phyloP scores from a whole-genome alignment of 164 flowering plant species.

The Malania oleifera region DNA sequence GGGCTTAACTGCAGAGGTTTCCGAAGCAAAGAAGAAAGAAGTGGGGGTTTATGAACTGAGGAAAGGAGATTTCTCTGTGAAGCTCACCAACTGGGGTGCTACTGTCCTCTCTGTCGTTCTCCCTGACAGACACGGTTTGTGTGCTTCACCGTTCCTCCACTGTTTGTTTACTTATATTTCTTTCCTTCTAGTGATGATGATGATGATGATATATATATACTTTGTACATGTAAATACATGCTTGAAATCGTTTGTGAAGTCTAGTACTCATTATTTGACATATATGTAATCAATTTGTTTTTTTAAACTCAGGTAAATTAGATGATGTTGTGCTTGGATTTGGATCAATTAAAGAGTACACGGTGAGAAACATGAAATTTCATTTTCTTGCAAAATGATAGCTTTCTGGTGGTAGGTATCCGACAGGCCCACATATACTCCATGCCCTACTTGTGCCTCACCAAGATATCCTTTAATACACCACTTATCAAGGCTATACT shows the following conservation, averaged over 20 bases:
- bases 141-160: background rate
- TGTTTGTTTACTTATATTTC: background rate
- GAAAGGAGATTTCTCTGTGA: slow-evolving; percentile 52
- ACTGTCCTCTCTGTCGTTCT: slow-evolving; percentile 51
- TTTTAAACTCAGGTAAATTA: slow-evolving; percentile 56
- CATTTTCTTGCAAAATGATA: no score
- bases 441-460: background rate
- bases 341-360: slow-evolving; percentile 44
- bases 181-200: no score
- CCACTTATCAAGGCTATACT: no score
- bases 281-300: background rate
- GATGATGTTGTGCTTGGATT: slow-evolving; percentile 80
- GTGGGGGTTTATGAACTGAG: slow-evolving; percentile 46
- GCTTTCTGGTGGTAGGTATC: background rate
- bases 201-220: no score
- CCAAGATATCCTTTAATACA: no score
- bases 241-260: no score
- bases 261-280: no score
- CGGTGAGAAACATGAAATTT: slow-evolving; percentile 30
- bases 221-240: no score
- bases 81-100: slow-evolving; percentile 80
- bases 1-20: background rate
- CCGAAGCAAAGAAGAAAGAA: slow-evolving; percentile 5
- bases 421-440: background rate
- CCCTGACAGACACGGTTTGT: slow-evolving; percentile 66